phyloP scores from a whole-genome alignment of 257 asterid species.

The Verbena officinalis region DNA sequence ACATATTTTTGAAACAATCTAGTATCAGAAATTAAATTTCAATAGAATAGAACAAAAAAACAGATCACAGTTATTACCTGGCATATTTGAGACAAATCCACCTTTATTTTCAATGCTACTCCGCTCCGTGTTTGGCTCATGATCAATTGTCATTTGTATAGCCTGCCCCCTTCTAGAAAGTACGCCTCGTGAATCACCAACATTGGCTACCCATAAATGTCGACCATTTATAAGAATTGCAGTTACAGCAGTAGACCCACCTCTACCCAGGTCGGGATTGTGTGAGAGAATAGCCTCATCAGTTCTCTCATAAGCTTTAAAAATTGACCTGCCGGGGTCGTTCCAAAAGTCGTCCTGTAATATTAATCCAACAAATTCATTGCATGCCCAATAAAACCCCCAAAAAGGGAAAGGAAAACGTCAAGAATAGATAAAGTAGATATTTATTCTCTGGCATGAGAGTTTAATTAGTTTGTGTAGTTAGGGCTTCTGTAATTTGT shows the following conservation, averaged over 20 bases:
- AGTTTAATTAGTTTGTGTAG: too few relatives aligned
- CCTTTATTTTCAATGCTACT: conserved; percentile 81
- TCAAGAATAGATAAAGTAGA: too few relatives aligned
- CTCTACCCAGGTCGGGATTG: conserved; percentile 82
- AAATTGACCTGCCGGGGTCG: conserved; percentile 63
- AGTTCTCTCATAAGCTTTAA: conserved; percentile 80
- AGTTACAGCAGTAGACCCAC: conserved; percentile 97
- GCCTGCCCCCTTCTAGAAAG: conserved; percentile 86
- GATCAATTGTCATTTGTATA: conserved; percentile 81
- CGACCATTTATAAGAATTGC: conserved; percentile 68
- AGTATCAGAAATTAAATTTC: not conserved
- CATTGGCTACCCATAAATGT: conserved; percentile 85
- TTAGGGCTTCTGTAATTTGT: too few relatives aligned
- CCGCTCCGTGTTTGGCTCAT: conserved; percentile 88
- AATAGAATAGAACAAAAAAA: not conserved
- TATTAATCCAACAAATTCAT: conserved; percentile 21
- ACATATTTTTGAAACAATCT: not conserved
- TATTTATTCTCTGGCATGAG: too few relatives aligned
- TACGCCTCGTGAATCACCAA: conserved; percentile 96
- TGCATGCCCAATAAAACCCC: conserved; percentile 4
- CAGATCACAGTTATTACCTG: conserved; percentile 50
- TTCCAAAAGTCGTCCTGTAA: conserved; percentile 80
- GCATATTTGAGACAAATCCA: conserved; percentile 96
- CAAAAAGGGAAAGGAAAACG: not conserved
- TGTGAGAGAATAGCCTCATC: conserved; percentile 87